Conservation (phyloP, 139 green algal genomes). For the Chlorella sp. region DNA sequence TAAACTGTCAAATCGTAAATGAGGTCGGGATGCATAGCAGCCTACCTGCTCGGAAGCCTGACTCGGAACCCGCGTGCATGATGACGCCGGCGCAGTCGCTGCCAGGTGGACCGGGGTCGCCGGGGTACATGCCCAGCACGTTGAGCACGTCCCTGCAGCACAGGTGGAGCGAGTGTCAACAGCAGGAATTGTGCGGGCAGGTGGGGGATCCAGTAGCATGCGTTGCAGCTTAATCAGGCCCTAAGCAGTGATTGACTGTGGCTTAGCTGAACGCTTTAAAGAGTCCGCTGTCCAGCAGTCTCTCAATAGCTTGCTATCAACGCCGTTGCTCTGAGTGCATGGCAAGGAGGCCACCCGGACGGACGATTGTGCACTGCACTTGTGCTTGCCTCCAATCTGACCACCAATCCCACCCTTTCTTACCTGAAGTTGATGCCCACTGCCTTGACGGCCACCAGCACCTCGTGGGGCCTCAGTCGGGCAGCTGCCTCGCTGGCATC, state of each 20-base stretch:
- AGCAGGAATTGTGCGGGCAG: no score
- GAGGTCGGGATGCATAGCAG: background rate
- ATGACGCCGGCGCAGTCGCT: constrained; percentile 70
- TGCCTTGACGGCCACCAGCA: constrained; percentile 57
- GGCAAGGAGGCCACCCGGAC: no score
- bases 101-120: constrained; percentile 61
- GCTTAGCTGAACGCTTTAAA: no score
- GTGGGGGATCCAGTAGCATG: no score
- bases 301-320: background rate
- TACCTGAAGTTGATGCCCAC: constrained; percentile 71
- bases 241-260: no score
- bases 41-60: background rate
- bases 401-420: no score
- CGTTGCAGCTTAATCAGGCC: no score
- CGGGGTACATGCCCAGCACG: constrained; percentile 75
- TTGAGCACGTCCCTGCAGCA: constrained; percentile 73
- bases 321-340: background rate
- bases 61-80: background rate
- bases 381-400: no score
- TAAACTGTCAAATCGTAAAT: no score
- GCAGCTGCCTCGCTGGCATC: constrained; percentile 17
- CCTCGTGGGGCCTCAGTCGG: constrained; percentile 2
- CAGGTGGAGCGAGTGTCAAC: background rate
- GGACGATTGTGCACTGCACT: background rate
- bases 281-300: no score